These are phyloP conservation scores for Coemansia sp. DNA, from an alignment of 371 early-diverging fungal species.

Conservation along the genomic window DNA sequence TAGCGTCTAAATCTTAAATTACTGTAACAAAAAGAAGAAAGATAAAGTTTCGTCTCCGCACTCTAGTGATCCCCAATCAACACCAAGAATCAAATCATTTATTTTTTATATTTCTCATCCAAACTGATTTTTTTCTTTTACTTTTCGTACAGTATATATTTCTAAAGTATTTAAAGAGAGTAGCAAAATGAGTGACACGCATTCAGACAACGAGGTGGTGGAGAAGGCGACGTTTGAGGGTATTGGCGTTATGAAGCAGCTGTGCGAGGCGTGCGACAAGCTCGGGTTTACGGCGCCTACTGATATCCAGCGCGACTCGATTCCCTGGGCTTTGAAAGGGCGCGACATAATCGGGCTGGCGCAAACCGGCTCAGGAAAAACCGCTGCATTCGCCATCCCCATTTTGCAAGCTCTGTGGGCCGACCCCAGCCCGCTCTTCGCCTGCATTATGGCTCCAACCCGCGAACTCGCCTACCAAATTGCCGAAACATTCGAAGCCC, in stretches of 20 bases:
- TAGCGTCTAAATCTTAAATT: background rate
- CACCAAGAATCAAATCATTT: background rate
- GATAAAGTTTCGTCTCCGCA: background rate
- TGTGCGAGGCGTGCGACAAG: constrained; percentile 85
- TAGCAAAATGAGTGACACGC: background rate
- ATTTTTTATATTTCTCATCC: background rate
- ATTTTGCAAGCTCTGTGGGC: constrained; percentile 91
- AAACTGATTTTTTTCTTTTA: background rate
- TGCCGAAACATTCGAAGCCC: constrained; percentile 85
- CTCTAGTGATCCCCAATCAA: too few relatives aligned
- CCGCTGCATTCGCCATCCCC: constrained; percentile 96
- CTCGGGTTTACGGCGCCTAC: constrained; percentile 90
- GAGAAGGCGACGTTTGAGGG: constrained; percentile 31
- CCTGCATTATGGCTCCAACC: constrained; percentile 97
- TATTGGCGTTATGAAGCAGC: constrained; percentile 75
- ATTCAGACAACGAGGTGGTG: background rate
- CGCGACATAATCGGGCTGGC: constrained; percentile 95
- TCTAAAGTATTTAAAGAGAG: background rate
- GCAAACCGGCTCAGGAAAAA: constrained; percentile 98
- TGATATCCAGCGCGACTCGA: constrained; percentile 87
- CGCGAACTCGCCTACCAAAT: constrained; percentile 97
- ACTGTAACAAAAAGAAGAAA: background rate
- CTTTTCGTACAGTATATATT: background rate
- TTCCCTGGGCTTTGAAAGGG: constrained; percentile 86
- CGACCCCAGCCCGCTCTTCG: constrained; percentile 85